Percentiles rank a stretch among this genome's conserved stretches.
phyloP scores from a whole-genome alignment of 1,284 basidiomycete genomes.

The Apiotrichum gracile region DNA sequence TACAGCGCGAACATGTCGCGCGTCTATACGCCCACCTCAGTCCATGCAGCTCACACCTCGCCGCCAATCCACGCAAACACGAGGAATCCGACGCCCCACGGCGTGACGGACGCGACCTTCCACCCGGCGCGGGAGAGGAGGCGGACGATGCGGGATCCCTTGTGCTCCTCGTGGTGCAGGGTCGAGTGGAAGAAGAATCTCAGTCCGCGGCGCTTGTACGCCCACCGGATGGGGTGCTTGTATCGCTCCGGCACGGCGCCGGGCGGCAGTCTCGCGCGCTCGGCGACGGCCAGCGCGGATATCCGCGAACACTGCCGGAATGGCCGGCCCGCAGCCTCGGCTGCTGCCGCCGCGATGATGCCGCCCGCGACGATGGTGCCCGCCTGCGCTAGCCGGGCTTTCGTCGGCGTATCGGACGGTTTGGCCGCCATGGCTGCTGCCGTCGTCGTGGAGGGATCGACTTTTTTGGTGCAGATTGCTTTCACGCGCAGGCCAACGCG shows the following conservation, averaged over 20 bases:
- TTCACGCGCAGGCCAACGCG: slow-evolving; percentile 41
- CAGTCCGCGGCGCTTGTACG: slow-evolving; percentile 22
- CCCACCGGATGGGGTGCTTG: slow-evolving; percentile 1
- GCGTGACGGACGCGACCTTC: slow-evolving; percentile 42
- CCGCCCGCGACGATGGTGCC: slow-evolving; percentile 43
- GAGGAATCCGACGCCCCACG: slow-evolving; percentile 46
- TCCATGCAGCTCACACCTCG: slow-evolving; percentile 42
- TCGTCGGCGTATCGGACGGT: slow-evolving; percentile 26
- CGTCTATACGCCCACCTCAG: no score
- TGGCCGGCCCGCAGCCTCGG: slow-evolving; percentile 38
- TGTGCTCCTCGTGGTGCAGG: not conserved
- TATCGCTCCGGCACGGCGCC: slow-evolving; percentile 2
- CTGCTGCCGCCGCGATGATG: slow-evolving; percentile 35
- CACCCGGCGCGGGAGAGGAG: slow-evolving; percentile 30
- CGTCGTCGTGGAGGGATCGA: not conserved
- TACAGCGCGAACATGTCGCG: no score
- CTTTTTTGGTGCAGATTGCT: slow-evolving; percentile 20
- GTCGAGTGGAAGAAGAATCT: slow-evolving; percentile 25
- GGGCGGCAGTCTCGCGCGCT: slow-evolving; percentile 3
- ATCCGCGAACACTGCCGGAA: slow-evolving; percentile 24
- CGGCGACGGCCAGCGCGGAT: slow-evolving; percentile 1
- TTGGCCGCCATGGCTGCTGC: slow-evolving; percentile 4
- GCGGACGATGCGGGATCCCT: not conserved
- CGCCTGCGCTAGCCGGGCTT: slow-evolving; percentile 43
- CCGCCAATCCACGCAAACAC: slow-evolving; percentile 47